Percentiles rank a stretch among this genome's conserved stretches.
Evolutionary conservation across 164 flowering plant genomes (phyloP).

Genomic region (Vitis rupestris): DNA sequence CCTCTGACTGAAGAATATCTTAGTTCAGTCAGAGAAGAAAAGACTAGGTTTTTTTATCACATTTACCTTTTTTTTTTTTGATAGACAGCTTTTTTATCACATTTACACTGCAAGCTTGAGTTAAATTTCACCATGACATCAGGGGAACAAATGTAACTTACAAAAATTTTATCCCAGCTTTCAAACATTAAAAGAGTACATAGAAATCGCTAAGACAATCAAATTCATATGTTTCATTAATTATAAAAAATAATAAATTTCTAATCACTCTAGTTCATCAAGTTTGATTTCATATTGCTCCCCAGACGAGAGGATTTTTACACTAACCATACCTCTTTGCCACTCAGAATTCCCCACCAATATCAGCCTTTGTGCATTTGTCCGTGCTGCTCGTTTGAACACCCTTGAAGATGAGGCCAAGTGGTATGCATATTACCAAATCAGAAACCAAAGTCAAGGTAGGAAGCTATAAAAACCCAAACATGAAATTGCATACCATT

Average conservation of each 20-base stretch:
- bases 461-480: neutral
- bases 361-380: conserved; percentile 70
- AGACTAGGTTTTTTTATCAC: no score
- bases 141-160: no score
- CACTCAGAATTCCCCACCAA: conserved; percentile 82
- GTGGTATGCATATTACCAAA: neutral
- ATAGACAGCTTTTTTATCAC: no score
- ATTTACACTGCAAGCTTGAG: no score
- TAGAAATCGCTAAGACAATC: neutral
- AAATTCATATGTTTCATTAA: no score
- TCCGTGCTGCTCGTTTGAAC: conserved; percentile 81
- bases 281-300: conserved; percentile 67
- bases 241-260: neutral
- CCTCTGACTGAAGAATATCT: no score
- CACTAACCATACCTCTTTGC: conserved; percentile 81
- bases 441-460: neutral
- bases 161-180: neutral
- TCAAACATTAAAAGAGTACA: conserved; percentile 3
- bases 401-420: conserved; percentile 45
- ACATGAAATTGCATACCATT: conserved; percentile 51
- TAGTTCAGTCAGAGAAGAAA: no score
- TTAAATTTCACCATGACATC: no score
- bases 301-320: conserved; percentile 71
- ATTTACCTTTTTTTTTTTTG: no score
- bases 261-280: conserved; percentile 53